Conservation (phyloP, 1,284 basidiomycete species). For the Cystobasidium sp. region DNA sequence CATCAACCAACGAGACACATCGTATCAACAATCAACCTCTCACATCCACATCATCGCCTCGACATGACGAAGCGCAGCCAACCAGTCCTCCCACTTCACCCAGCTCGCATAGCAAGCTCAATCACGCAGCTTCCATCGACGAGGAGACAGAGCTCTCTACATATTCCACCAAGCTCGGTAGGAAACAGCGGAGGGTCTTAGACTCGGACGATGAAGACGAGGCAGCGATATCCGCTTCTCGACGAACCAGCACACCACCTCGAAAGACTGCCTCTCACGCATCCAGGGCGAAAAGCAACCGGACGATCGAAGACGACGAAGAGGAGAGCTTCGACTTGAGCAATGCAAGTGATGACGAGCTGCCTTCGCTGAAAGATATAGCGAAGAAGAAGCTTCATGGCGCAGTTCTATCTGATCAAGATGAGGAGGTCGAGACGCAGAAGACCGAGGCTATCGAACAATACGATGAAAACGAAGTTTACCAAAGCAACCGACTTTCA, state of each 20-base stretch:
- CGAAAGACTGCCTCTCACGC: not conserved
- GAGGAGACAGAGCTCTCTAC: slow-evolving; percentile 14
- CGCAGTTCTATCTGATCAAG: slow-evolving; percentile 2
- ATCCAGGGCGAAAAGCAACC: slow-evolving; percentile 1
- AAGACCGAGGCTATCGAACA: slow-evolving; percentile 41
- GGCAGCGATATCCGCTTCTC: not conserved
- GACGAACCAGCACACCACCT: not conserved
- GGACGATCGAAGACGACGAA: slow-evolving; percentile 20
- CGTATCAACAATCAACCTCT: not conserved
- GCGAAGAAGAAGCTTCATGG: not conserved
- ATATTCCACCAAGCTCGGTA: not conserved
- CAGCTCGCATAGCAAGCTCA: not conserved
- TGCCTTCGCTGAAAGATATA: not conserved
- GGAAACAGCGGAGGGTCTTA: slow-evolving; percentile 3
- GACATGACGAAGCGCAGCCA: not conserved
- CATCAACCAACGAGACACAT: not conserved
- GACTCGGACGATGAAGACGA: slow-evolving; percentile 43
- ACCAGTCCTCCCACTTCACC: slow-evolving; percentile 20
- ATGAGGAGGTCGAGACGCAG: slow-evolving; percentile 18
- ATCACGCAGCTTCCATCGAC: not conserved
- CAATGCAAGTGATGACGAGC: slow-evolving; percentile 12
- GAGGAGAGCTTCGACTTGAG: not conserved
- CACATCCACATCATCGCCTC: slow-evolving; percentile 20
- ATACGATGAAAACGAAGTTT: slow-evolving; percentile 18
- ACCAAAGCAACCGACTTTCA: slow-evolving; percentile 12